Evolutionary conservation across 1,284 basidiomycete species (phyloP), one percentile per base, ranked within the genome.

Genomic region (Sphagnurus paluster): DNA sequence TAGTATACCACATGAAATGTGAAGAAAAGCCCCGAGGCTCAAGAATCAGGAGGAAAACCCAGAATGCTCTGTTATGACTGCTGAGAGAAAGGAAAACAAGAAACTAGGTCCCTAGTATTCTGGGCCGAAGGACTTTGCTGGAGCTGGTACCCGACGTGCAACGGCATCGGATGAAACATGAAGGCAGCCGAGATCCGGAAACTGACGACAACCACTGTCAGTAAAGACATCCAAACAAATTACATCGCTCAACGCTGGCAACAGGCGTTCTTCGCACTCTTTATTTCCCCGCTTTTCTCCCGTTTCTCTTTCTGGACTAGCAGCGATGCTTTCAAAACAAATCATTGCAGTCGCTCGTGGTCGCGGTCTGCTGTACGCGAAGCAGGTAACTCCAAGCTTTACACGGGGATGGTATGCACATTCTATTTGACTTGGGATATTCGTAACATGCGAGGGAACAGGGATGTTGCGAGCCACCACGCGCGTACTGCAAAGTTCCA

Each of bases 291-390:
- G 16, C 33, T n/a, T 42, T 29, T 36, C 7, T 26, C 42, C 35
- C 17, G 19, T 25, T 34, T 24, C 20, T 39, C n/a, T 40, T 35
- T 45, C 26, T 25, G 34, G 19, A 33, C 29, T 14, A 17, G 11
- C 23, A 49, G 46, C 17, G 44, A 89, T 89, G 85, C 72, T 89
- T 34, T 87, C 86, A 60, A 82, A 80, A 74, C 84, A 75, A 56
- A 74, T 88, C 53, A 71, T 87, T 46, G 75, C 80, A 46, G 68
- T 84, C 50, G 84, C 85, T 54, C 82, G 82, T 49, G 73, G 77
- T 55, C 80, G 81, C 52, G 75, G 71, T 48, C 59, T 79, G 20
- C 59, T 76, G 43, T 64, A 69, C 49, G 57, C 66, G 26, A 71
- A 62, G 56, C 67, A 70, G 44, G 54, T 60, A 45, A 61, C 59